Evolutionary conservation across 2,329 filamentous ascomycete species (phyloP).

Genomic region (Blastomyces emzantsi): DNA sequence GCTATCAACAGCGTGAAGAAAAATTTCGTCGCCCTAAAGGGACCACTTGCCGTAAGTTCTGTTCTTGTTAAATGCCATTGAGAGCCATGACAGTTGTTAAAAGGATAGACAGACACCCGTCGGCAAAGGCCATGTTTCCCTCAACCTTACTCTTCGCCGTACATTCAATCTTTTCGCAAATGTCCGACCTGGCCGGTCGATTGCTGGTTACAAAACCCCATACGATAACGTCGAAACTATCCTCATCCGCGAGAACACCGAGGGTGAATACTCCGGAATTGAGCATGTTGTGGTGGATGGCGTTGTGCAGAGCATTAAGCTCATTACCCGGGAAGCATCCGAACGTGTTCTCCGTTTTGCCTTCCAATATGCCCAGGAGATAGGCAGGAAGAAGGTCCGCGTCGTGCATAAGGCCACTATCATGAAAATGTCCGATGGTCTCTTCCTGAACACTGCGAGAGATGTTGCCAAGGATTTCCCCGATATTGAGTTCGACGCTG

Average conservation of each 20-base stretch:
- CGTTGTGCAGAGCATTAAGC: conserved; percentile 98
- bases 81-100: not conserved
- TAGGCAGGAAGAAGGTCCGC: conserved; percentile 93
- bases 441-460: conserved; percentile 82
- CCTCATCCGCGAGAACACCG: conserved; percentile 98
- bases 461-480: conserved; percentile 94
- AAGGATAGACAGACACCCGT: conserved; percentile 61
- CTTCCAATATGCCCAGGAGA: conserved; percentile 92
- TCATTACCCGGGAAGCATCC: conserved; percentile 89
- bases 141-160: conserved; percentile 95
- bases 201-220: conserved; percentile 95
- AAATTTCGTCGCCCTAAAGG: conserved; percentile 98
- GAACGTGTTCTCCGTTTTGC: conserved; percentile 95
- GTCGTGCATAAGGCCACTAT: conserved; percentile 99
- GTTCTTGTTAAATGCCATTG: not conserved
- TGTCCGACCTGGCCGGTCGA: conserved; percentile 92
- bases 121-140: conserved; percentile 97
- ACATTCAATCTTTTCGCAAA: conserved; percentile 99
- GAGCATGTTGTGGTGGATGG: conserved; percentile 97
- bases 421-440: conserved; percentile 99
- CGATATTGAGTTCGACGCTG: conserved; percentile 88
- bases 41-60: conserved; percentile 75
- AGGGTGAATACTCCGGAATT: conserved; percentile 98
- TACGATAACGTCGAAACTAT: conserved; percentile 97
- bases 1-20: conserved; percentile 88